A percentile compares a stretch with the other conserved stretches of the same genome.
phyloP scores from a whole-genome alignment of 176 grass and related monocot genomes.

The Pharus latifolius region DNA sequence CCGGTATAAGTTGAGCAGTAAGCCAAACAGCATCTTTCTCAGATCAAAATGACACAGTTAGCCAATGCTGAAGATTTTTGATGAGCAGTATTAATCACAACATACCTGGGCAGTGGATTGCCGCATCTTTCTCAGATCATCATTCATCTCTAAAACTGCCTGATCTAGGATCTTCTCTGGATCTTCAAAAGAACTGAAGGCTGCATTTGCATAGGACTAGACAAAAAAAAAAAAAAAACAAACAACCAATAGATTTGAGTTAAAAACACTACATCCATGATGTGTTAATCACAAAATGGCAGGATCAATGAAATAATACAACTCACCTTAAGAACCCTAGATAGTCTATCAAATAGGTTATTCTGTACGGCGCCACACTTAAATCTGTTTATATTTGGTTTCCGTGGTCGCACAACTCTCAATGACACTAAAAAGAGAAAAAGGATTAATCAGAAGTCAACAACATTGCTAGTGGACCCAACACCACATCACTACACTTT shows the following conservation, averaged over 20 bases:
- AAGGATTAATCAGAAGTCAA: slow-evolving; percentile 3
- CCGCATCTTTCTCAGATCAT: slow-evolving; percentile 96
- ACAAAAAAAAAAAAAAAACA: slow-evolving; percentile 15
- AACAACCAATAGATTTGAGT: neutral
- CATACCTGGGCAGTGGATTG: slow-evolving; percentile 95
- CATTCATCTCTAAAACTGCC: slow-evolving; percentile 96
- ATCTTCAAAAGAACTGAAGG: slow-evolving; percentile 86
- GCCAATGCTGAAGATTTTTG: neutral
- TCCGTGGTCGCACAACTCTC: slow-evolving; percentile 31
- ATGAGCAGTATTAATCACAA: neutral
- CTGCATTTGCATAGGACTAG: slow-evolving; percentile 91
- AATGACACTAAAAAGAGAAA: slow-evolving; percentile 33
- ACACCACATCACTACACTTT: neutral
- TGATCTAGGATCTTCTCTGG: slow-evolving; percentile 99
- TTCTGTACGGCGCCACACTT: slow-evolving; percentile 63
- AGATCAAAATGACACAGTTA: too few relatives aligned
- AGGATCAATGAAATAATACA: neutral
- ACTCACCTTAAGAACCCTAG: slow-evolving; percentile 78
- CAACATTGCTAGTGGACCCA: neutral
- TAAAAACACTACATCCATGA: too few relatives aligned
- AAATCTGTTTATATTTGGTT: slow-evolving; percentile 46
- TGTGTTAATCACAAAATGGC: neutral
- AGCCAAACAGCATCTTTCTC: neutral
- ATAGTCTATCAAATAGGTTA: slow-evolving; percentile 87
- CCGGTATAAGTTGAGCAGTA: neutral